Evolutionary conservation across 2,329 filamentous ascomycete species (phyloP).

Genomic region (Aspergillus ibericus): DNA sequence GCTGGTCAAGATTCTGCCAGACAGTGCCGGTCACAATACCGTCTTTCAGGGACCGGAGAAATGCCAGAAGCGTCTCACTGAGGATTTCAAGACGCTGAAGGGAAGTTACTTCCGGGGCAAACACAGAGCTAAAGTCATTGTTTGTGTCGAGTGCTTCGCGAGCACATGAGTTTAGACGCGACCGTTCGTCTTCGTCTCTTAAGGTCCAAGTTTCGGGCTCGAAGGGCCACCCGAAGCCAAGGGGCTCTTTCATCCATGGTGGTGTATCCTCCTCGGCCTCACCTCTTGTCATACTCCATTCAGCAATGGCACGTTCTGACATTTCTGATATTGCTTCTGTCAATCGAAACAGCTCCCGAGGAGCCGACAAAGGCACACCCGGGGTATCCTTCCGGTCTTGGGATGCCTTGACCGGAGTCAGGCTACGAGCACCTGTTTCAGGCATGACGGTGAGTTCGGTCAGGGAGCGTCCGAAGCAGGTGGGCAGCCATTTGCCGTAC

Average conservation of each 20-base stretch:
- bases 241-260: slow-evolving; percentile 54
- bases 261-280: slow-evolving; percentile 34
- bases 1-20: slow-evolving; percentile 69
- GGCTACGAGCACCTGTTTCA: slow-evolving; percentile 71
- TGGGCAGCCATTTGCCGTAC: slow-evolving; percentile 74
- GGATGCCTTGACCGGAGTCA: slow-evolving; percentile 39
- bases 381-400: slow-evolving; percentile 36
- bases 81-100: slow-evolving; percentile 73
- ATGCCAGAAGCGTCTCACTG: slow-evolving; percentile 69
- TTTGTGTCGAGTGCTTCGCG: slow-evolving; percentile 74
- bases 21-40: slow-evolving; percentile 71
- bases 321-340: slow-evolving; percentile 73
- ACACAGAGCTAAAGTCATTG: slow-evolving; percentile 58
- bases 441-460: slow-evolving; percentile 85
- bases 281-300: slow-evolving; percentile 60
- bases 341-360: slow-evolving; percentile 83
- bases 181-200: slow-evolving; percentile 41
- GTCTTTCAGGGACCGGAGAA: slow-evolving; percentile 73
- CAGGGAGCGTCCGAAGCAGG: slow-evolving; percentile 81
- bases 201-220: slow-evolving; percentile 51
- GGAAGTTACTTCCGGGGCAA: slow-evolving; percentile 63
- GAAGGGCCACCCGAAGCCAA: slow-evolving; percentile 59
- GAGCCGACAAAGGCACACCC: slow-evolving; percentile 69
- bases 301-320: slow-evolving; percentile 58
- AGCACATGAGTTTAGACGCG: slow-evolving; percentile 45